Evolutionary conservation across 2,329 filamentous ascomycete genomes (phyloP).

Genomic region (Ophiocordyceps camponoti-saundersi): DNA sequence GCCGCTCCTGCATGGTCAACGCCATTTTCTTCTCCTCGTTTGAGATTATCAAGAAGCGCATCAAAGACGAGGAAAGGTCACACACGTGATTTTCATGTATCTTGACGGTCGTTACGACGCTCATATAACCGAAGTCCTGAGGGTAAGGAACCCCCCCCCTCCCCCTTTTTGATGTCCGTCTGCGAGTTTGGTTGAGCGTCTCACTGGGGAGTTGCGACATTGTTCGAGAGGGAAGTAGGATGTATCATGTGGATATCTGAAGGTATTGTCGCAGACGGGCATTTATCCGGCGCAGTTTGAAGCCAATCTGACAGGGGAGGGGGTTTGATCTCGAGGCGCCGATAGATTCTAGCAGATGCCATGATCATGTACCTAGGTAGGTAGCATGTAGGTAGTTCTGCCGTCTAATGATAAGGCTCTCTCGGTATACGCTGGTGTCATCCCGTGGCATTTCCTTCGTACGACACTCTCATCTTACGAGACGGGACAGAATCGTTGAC

Average conservation of each 20-base stretch:
- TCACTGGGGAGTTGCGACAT: no score
- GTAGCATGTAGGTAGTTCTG: no score
- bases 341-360: neutral
- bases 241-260: neutral
- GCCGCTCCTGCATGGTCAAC: conserved; percentile 66
- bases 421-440: no score
- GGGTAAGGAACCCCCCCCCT: neutral
- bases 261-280: neutral
- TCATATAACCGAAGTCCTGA: no score
- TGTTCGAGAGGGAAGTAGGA: neutral
- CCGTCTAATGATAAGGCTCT: no score
- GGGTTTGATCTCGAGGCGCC: neutral
- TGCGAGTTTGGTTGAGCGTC: no score
- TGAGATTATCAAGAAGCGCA: conserved; percentile 62
- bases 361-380: neutral
- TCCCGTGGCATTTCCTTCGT: no score
- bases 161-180: neutral
- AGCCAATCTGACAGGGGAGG: neutral
- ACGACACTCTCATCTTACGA: no score
- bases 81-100: neutral
- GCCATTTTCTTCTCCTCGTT: conserved; percentile 84
- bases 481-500: no score
- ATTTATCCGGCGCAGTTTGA: neutral
- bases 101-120: neutral
- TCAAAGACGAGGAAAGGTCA: conserved; percentile 30